A percentile compares a stretch with the other conserved stretches of the same genome.
Conservation (phyloP, 345 rosid species). For the Acer campestre region DNA sequence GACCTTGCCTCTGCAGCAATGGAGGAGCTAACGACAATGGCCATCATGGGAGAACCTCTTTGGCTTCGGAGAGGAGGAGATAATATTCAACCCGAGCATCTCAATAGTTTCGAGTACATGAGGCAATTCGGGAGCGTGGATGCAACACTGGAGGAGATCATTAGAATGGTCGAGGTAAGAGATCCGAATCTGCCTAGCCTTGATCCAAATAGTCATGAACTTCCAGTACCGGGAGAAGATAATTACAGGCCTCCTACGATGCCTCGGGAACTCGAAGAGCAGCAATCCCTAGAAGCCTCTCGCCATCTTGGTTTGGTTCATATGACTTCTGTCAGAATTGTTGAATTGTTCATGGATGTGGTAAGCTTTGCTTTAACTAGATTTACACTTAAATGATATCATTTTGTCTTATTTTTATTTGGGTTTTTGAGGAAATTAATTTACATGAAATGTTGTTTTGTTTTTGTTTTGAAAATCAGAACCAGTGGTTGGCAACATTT, state of each 20-base stretch:
- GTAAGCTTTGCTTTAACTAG: constrained; percentile 19
- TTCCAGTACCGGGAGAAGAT: not conserved
- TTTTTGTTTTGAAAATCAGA: constrained; percentile 27
- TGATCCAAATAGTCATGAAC: not conserved
- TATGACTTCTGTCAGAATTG: constrained; percentile 20
- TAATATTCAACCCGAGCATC: constrained; percentile 7
- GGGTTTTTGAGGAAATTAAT: not conserved
- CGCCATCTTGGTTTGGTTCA: constrained; percentile 29
- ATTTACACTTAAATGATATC: not conserved
- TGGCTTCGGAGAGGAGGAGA: constrained; percentile 23
- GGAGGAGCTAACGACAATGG: constrained; percentile 35
- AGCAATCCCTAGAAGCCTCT: constrained; percentile 32
- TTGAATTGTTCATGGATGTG: constrained; percentile 44
- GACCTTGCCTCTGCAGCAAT: constrained; percentile 31
- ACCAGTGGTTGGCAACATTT: constrained; percentile 44
- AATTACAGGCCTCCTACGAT: not conserved
- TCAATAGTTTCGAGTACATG: constrained; percentile 37
- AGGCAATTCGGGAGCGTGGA: constrained; percentile 23
- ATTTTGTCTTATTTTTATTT: not conserved
- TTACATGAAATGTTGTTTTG: no score
- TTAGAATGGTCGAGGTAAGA: constrained; percentile 30
- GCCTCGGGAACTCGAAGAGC: not conserved
- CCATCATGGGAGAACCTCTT: constrained; percentile 31
- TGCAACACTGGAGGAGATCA: constrained; percentile 26
- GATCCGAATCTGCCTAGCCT: constrained; percentile 1